Evolutionary conservation across 2,329 filamentous ascomycete species (phyloP).

Genomic region (Thielaviopsis euricoi): DNA sequence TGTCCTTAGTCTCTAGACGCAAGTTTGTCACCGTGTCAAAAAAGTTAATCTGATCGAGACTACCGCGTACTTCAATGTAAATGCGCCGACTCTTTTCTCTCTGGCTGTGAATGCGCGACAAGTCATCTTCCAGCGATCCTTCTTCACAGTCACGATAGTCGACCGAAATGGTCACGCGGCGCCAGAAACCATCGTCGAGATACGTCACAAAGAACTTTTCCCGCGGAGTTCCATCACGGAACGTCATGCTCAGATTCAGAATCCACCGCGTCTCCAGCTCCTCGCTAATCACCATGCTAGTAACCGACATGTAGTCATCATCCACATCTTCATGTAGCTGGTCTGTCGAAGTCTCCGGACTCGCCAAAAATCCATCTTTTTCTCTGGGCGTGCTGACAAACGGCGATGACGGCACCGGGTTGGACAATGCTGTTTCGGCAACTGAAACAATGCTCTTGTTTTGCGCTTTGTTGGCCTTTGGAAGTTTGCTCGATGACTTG

Average conservation of each 20-base stretch:
- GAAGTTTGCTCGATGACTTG: not conserved
- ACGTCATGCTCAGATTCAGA: conserved; percentile 95
- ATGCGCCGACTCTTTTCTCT: conserved; percentile 85
- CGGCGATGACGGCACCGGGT: not conserved
- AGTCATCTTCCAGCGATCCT: conserved; percentile 71
- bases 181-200: conserved; percentile 67
- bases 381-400: not conserved
- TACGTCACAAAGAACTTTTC: conserved; percentile 99
- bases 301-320: conserved; percentile 1
- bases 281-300: conserved; percentile 43
- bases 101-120: conserved; percentile 64
- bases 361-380: not conserved
- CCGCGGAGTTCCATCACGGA: conserved; percentile 75
- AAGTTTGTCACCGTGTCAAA: conserved; percentile 93
- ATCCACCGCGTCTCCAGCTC: conserved; percentile 89
- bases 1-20: conserved; percentile 77
- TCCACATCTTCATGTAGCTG: conserved; percentile 4
- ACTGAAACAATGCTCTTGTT: not conserved
- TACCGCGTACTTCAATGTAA: conserved; percentile 87
- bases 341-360: not conserved
- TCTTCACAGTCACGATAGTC: conserved; percentile 72
- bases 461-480: not conserved
- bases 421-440: not conserved
- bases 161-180: conserved; percentile 79
- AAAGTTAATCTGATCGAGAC: conserved; percentile 83